Conservation (phyloP, 371 early-diverging fungal genomes). For the Mortierella sp. region DNA sequence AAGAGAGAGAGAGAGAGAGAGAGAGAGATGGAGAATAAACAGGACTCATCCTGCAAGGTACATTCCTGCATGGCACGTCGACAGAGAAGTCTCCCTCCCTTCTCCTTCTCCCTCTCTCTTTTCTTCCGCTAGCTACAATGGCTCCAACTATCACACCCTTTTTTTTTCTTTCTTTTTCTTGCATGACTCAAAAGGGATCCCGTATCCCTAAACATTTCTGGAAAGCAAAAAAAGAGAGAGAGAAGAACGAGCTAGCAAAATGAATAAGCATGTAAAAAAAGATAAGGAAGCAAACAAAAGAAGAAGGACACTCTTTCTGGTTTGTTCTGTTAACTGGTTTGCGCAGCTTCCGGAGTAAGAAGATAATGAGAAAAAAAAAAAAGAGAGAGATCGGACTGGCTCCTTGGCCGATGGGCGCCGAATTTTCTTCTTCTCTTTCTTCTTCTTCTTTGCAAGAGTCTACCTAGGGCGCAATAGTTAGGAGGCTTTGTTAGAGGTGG, state of each 20-base stretch:
- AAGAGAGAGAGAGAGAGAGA: background rate
- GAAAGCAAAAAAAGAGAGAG: background rate
- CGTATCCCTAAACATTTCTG: background rate
- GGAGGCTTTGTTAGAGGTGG: too few relatives aligned
- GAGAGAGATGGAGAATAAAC: background rate
- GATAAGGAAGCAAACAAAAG: constrained; percentile 8
- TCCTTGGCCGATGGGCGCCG: too few relatives aligned
- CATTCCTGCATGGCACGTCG: background rate
- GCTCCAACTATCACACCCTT: background rate
- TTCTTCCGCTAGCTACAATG: too few relatives aligned
- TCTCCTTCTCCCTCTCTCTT: too few relatives aligned
- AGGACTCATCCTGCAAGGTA: background rate
- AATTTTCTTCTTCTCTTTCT: too few relatives aligned
- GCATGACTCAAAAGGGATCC: background rate
- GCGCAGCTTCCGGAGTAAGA: background rate
- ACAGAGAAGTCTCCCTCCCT: background rate
- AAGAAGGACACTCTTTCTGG: constrained; percentile 13
- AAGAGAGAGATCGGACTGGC: background rate
- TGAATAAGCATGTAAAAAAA: constrained; percentile 6
- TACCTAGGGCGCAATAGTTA: too few relatives aligned
- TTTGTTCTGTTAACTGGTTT: constrained; percentile 6
- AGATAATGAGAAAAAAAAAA: background rate
- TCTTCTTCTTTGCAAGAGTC: too few relatives aligned
- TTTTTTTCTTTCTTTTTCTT: background rate
- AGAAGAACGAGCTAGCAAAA: background rate